Evolutionary conservation across 2,329 filamentous ascomycete species (phyloP), one percentile per base, ranked within the genome.

Genomic region (Tolypocladium endophyticum): DNA sequence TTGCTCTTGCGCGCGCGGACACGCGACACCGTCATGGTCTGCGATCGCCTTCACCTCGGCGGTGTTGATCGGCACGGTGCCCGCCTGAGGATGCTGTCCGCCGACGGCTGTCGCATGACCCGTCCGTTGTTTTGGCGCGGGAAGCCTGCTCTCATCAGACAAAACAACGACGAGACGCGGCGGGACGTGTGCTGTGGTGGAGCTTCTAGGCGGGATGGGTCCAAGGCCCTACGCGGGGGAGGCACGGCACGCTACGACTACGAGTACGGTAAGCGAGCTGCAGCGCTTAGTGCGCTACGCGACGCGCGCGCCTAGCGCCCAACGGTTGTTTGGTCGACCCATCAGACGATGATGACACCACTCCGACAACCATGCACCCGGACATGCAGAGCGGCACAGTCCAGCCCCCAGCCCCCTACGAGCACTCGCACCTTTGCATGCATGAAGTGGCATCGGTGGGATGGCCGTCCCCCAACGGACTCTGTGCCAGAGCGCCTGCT

Each of bases 1-100:
- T 75, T 78, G 60, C 78, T 76, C 65, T 75, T 80, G 61, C 77
- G 79, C 58, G 74, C 70, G 64, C 73, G 75, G 71, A 80, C 77
- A 63, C 71, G 74, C 58, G 80, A 76, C 58, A 74, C 73, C 61
- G 74, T 68, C 72, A 76, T 76, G 58, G 57, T 64, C 50, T 30
- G 41, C 28, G 20, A 8, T 50, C 35, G 1, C 11, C 36, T 28
- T 25, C 16, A 30, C n/a, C 35, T 18, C 1, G 41, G 23, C 35
- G 43, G 54, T 16, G 53, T 14, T 20, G 54, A n/a, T 39, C n/a
- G 54, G 28, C 20, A n/a, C 20, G 55, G 28, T n/a, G 30, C n/a
- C n/a, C 28, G 55, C 30, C 23, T 11, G 30, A 5, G 23, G 30
- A n/a, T 56, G 55, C 20, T 33, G 25, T 23, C 45, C 18, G 39